These are phyloP conservation scores for Sechiopsis laciniata DNA, from an alignment of 306 rosid genomes.

Conservation along the genomic window DNA sequence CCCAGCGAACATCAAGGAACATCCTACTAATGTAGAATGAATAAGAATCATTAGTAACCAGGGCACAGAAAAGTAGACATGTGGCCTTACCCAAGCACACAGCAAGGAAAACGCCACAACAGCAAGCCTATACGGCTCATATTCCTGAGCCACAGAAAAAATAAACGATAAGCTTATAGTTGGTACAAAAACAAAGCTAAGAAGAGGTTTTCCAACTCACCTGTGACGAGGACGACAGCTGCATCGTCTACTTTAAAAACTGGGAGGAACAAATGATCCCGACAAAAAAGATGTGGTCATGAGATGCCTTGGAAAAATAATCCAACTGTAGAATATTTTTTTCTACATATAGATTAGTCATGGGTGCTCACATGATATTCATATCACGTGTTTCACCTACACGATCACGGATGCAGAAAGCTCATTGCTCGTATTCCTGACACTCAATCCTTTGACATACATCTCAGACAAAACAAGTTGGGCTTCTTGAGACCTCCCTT, in stretches of 20 bases:
- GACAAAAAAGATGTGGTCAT: slow-evolving; percentile 46
- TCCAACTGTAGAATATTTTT: not conserved
- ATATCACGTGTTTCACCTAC: not conserved
- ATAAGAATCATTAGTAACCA: not conserved
- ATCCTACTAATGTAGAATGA: not conserved
- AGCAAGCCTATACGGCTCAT: slow-evolving; percentile 91
- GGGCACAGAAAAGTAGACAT: too few species aligned
- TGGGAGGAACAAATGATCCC: slow-evolving; percentile 85
- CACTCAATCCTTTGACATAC: slow-evolving; percentile 36
- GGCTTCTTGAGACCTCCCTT: slow-evolving; percentile 59
- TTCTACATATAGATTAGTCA: not conserved
- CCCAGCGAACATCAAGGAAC: slow-evolving; percentile 2
- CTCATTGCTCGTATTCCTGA: not conserved
- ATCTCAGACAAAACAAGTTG: slow-evolving; percentile 48
- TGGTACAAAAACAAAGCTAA: slow-evolving; percentile 24
- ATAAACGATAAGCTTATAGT: slow-evolving; percentile 21
- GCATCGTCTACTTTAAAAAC: slow-evolving; percentile 81
- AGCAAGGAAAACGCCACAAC: slow-evolving; percentile 87
- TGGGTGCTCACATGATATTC: not conserved
- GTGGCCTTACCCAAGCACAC: too few species aligned
- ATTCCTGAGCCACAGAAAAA: slow-evolving; percentile 56
- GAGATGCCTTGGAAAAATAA: not conserved
- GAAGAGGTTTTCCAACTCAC: slow-evolving; percentile 37
- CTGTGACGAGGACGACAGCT: slow-evolving; percentile 56
- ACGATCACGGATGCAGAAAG: slow-evolving; percentile 9